Base-by-base conservation (phyloP, 2,329 filamentous ascomycete genomes). In the Penicillium sp. region DNA sequence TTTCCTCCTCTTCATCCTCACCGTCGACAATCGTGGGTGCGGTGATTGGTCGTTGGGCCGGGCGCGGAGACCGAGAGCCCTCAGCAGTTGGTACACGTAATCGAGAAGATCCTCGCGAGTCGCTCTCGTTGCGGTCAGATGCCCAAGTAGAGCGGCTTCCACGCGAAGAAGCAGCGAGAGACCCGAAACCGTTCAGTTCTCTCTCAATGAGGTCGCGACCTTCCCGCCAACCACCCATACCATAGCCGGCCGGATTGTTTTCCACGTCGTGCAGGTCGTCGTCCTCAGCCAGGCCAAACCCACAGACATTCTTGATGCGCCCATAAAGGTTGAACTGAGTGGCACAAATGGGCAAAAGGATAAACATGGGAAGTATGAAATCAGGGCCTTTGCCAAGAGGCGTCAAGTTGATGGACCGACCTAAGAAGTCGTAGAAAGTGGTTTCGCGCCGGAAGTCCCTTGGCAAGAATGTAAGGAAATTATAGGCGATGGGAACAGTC, bases 401-500 rank as follows among this genome's bases (percentile, higher is more conserved):
- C 0, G 88, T 95, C 11, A 95, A 72, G 55, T 90, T 79, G 62
- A 98, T 87, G 8, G 87, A 75, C 29, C 77, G 69, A 5, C 92
- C 92, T 0, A 98, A 75, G 55, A 98, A 95, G 28, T 76, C 65
- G 67, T 90, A 95, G 64, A 96, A 98, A 0, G 81, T 79, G 0
- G 89, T 95, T 52, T 81, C 76, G 40, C 74, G 67, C 57, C 88
- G 90, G 28, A 94, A 77, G 9, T 72, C 71, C 6, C 71, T 73
- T 1, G 85, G 84, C 14, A 95, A 67, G 60, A 96, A 90, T 0
- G 90, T 95, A 61, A 95, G 75, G 59, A 96, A 98, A 66, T 98
- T 98, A 76, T 95, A 98, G 3, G 85, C 82, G 6, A 98, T 74
- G 1, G 92, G 92, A 0, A 98, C 86, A 1, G 85, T 95, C 29